Percentiles rank a stretch among this genome's conserved stretches.
Conservation (phyloP, 805 yeast species). For the Novakomyces olei region DNA sequence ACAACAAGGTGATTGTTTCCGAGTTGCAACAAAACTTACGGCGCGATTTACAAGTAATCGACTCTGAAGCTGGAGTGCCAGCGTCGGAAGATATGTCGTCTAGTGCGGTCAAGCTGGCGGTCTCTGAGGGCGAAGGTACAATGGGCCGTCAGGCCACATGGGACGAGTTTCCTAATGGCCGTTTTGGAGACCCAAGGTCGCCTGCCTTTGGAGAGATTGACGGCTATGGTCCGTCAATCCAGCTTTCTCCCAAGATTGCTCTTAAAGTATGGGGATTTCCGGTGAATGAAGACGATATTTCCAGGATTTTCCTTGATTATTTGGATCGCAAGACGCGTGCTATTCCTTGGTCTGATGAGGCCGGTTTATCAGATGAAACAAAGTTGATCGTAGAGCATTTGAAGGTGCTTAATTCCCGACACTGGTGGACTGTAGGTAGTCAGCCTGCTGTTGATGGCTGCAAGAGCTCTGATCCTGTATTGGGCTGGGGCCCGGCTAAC, state of each 20-base stretch:
- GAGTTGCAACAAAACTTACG: too few species aligned
- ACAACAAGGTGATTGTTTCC: too few species aligned
- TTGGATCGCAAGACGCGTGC: slow-evolving; percentile 45
- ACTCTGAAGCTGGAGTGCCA: too few species aligned
- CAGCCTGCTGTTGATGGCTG: slow-evolving; percentile 85
- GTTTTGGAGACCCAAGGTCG: slow-evolving; percentile 96
- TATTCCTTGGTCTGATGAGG: slow-evolving; percentile 72
- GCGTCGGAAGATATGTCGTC: too few species aligned
- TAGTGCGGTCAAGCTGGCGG: too few species aligned
- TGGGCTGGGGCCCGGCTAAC: slow-evolving; percentile 93
- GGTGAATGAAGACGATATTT: slow-evolving; percentile 31
- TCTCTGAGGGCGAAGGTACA: slow-evolving; percentile 65
- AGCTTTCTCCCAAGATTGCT: slow-evolving; percentile 45
- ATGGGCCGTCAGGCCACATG: slow-evolving; percentile 48
- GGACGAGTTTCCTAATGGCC: slow-evolving; percentile 97
- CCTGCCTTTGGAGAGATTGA: slow-evolving; percentile 98
- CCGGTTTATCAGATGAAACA: slow-evolving; percentile 71
- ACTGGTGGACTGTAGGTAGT: slow-evolving; percentile 66
- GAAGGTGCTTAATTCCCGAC: slow-evolving; percentile 48
- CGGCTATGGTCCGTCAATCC: slow-evolving; percentile 85
- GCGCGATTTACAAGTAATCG: too few species aligned
- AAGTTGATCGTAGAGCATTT: slow-evolving; percentile 81
- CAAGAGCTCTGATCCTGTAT: slow-evolving; percentile 56
- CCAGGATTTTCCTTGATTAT: slow-evolving; percentile 43
- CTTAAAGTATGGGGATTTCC: slow-evolving; percentile 81